Evolutionary conservation across 192 early-diverging fungal species (phyloP), one percentile per base, ranked within the genome.

Genomic region (Rhizophagus clarus): DNA sequence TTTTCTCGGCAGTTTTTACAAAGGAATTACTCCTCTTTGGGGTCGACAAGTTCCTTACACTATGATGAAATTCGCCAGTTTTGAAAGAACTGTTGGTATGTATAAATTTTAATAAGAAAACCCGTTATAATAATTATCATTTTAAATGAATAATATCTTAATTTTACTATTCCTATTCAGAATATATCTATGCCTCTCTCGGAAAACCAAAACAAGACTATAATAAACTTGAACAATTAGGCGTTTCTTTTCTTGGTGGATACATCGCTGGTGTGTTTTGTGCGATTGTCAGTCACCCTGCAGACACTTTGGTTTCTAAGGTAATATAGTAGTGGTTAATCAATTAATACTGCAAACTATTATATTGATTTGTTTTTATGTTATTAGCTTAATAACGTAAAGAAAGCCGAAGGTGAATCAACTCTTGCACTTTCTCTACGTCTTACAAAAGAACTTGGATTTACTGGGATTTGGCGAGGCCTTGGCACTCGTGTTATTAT

Each of bases 221-320:
- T 87, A 87, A 89, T 83, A 91, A 92, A 85, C 68, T 82, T 31
- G 84, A 93, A 83, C 93, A 94, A 88, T 87, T 93, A 76, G 92
- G 91, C 72, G 91, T 96, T 66, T 92, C 93, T 79, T 93, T 95
- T 76, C 90, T 89, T 8, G 95, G 92, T 81, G 96, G 96, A 72
- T 95, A 96, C 87, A 90, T 92, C 85, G 94, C 94, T 34, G 96
- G 96, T 89, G 88, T 97, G 75, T 90, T 94, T 77, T 94, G 93
- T 87, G 96, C 96, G 73, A 90, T 96, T 80, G 93, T 97, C 61
- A 95, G 94, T 63, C 96, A 97, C 86, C 96, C 96, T 11, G 96
- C 96, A 42, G 96, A 97, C 83, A 92, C 94, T 2, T 83, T 97
- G 72, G 89, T 93, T 17, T 91, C 90, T 40, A 91, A 92, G 70